A percentile compares a stretch with the other conserved stretches of the same genome.
These are phyloP conservation scores for Leccinum barrowsii DNA, from an alignment of 768 basidiomycete species.

Conservation along the genomic window DNA sequence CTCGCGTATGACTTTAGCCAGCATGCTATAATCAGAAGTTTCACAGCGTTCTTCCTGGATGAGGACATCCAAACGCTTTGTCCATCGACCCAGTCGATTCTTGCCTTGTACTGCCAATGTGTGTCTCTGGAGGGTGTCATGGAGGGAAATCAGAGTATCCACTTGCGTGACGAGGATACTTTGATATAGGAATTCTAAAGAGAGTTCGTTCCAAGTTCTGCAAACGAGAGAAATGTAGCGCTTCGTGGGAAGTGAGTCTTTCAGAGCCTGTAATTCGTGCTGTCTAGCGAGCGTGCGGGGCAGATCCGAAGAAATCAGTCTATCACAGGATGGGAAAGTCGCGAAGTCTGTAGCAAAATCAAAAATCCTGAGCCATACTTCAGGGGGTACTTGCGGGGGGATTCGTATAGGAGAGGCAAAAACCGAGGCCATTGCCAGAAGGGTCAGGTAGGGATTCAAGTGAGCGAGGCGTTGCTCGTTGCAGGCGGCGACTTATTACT, in stretches of 20 bases:
- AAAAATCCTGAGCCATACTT: slow-evolving; percentile 30
- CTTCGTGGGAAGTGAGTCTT: slow-evolving; percentile 23
- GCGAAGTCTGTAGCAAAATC: slow-evolving; percentile 14
- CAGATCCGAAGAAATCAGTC: slow-evolving; percentile 14
- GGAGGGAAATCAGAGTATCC: slow-evolving; percentile 13
- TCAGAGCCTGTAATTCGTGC: slow-evolving; percentile 13
- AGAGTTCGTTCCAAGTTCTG: slow-evolving; percentile 21
- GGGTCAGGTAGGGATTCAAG: background rate
- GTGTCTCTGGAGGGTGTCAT: slow-evolving; percentile 11
- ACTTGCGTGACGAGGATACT: slow-evolving; percentile 21
- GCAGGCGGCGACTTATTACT: background rate
- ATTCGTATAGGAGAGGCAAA: background rate
- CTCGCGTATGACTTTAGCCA: slow-evolving; percentile 23
- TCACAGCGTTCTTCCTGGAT: slow-evolving; percentile 27
- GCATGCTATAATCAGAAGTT: slow-evolving; percentile 18
- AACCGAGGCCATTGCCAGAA: slow-evolving; percentile 11
- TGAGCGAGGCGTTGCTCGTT: background rate
- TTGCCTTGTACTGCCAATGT: slow-evolving; percentile 1
- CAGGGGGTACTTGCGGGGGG: slow-evolving; percentile 22
- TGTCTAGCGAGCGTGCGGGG: slow-evolving; percentile 16
- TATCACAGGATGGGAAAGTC: slow-evolving; percentile 10
- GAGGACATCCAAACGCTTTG: slow-evolving; percentile 25
- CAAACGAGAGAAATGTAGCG: slow-evolving; percentile 24
- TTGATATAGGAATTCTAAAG: slow-evolving; percentile 22
- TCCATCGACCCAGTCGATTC: slow-evolving; percentile 24